These are phyloP conservation scores for Babesia bigemina DNA, from an alignment of 169 alveolate genomes.

Conservation along the genomic window DNA sequence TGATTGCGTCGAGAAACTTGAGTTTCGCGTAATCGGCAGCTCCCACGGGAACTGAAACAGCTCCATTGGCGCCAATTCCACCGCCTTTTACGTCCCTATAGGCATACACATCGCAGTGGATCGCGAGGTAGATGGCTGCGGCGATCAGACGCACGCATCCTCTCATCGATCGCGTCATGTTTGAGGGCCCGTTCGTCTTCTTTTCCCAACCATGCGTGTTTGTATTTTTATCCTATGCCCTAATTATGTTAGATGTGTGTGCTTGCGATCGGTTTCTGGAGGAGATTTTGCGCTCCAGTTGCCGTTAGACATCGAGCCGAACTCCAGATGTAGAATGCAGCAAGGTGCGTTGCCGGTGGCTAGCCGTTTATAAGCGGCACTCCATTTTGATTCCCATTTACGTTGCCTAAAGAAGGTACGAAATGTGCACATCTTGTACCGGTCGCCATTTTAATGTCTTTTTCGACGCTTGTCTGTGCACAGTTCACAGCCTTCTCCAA, in stretches of 20 bases:
- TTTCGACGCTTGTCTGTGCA: no score
- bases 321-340: constrained; percentile 12
- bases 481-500: no score
- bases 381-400: no score
- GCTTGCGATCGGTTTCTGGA: background rate
- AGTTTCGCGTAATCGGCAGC: constrained; percentile 18
- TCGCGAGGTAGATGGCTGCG: constrained; percentile 7
- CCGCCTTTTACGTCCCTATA: background rate
- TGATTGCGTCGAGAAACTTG: constrained; percentile 23
- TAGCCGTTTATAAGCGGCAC: no score
- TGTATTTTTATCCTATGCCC: background rate
- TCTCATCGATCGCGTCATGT: constrained; percentile 6
- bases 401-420: no score
- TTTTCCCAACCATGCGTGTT: constrained; percentile 2
- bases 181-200: constrained; percentile 5
- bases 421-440: no score
- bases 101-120: constrained; percentile 24
- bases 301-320: background rate
- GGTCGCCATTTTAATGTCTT: no score
- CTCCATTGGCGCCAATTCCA: background rate
- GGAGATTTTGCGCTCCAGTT: background rate
- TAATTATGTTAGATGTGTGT: background rate
- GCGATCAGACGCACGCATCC: constrained; percentile 27
- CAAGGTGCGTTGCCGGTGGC: constrained; percentile 11
- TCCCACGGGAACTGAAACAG: background rate